Evolutionary conservation across 495 filamentous ascomycete genomes (phyloP), one percentile per base, ranked within the genome.

Genomic region (Xylaria flabelliformis): DNA sequence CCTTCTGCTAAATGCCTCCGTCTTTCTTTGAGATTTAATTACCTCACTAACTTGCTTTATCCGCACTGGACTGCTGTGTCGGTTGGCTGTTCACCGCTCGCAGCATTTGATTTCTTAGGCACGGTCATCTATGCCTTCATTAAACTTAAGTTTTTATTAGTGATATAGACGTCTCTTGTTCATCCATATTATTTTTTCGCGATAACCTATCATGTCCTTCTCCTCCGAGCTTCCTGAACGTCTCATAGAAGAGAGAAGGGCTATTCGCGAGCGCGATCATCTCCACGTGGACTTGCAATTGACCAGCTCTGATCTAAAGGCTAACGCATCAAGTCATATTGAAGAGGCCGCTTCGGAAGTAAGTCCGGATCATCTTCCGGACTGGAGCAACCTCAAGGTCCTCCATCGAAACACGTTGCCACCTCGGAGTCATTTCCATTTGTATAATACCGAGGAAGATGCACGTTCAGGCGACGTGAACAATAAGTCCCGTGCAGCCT

Each of bases 361-460:
- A 21, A 69, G 76, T 36, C 79, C 79, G 4, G 62, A 72, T 21
- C 68, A 74, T n/a, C 65, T 73, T 7, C 86, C 88, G 0, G 88
- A 90, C 73, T 91, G 88, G 88, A 87, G 84, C 76, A 90, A 90
- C 74, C 83, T 88, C 61, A 74, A 84, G 34, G 83, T 92, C 64
- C 83, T 92, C 73, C 89, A 91, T 71, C 84, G 87, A 64, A 91
- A 91, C 74, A 89, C 86, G 4, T 80, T 92, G 6, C 85, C 86
- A 64, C 85, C 90, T n/a, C 87, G 90, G 21, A 83, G 86, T 19
- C 86, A 90, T 71, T 90, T 90, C 75, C 83, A 87, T 64, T 78
- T 89, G 10, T 85, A 89, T 66, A 62, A 81, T 9, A 76, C 74
- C 32, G 76, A 72, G 24, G 71, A 74, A 0, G 77, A 83, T 71